Percentiles rank a stretch among this genome's conserved stretches.
These are phyloP conservation scores for Globisporangium perplexum DNA, from an alignment of 352 stramenopile species.

Conservation along the genomic window DNA sequence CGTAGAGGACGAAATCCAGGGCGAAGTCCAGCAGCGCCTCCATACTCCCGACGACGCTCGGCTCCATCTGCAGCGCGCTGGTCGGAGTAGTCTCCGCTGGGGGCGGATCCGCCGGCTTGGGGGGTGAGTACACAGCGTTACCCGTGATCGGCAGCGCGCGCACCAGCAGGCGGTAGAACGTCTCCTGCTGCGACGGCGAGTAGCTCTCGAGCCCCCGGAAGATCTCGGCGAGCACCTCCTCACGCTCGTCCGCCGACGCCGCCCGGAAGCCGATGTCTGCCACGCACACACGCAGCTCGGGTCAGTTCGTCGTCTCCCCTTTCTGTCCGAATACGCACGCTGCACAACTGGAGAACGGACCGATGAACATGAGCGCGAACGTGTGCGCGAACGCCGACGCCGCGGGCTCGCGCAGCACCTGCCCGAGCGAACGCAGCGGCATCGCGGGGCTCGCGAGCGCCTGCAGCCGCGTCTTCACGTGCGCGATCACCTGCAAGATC, in stretches of 20 bases:
- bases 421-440: slow-evolving; percentile 41
- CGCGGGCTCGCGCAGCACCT: slow-evolving; percentile 30
- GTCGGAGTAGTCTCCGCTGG: background rate
- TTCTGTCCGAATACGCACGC: too few relatives aligned
- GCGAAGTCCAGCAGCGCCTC: slow-evolving; percentile 64
- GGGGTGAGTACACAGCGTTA: slow-evolving; percentile 14
- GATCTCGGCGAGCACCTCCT: slow-evolving; percentile 27
- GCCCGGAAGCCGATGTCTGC: slow-evolving; percentile 63
- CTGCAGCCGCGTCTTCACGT: slow-evolving; percentile 69
- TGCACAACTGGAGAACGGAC: slow-evolving; percentile 15
- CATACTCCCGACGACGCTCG: slow-evolving; percentile 18
- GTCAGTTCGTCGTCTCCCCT: too few relatives aligned
- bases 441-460: slow-evolving; percentile 38
- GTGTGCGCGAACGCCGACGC: slow-evolving; percentile 57
- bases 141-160: slow-evolving; percentile 34
- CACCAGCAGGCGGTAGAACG: slow-evolving; percentile 58
- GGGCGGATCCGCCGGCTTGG: background rate
- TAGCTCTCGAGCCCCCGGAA: slow-evolving; percentile 23
- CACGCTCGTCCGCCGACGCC: slow-evolving; percentile 35
- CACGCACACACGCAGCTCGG: background rate
- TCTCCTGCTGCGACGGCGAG: slow-evolving; percentile 44
- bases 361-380: slow-evolving; percentile 72
- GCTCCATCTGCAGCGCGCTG: slow-evolving; percentile 1
- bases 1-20: slow-evolving; percentile 62
- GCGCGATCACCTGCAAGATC: slow-evolving; percentile 67